phyloP scores from a whole-genome alignment of 2,329 filamentous ascomycete species.

The Dendrostoma leiphaemia region DNA sequence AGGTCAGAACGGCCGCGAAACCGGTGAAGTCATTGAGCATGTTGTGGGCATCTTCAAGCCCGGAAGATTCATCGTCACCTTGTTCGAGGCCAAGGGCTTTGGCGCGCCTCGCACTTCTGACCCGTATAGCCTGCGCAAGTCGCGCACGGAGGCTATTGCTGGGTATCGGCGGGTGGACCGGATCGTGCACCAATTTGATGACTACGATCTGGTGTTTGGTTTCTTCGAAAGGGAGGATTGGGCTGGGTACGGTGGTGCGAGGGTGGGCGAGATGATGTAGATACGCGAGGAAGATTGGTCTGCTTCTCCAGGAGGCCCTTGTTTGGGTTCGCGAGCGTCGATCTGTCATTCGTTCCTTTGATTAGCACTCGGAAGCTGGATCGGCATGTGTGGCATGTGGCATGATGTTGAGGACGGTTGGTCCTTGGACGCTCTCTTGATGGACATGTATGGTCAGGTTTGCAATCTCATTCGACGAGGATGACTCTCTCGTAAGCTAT shows the following conservation, averaged over 20 bases:
- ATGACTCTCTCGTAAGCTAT: too few species aligned
- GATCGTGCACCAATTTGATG: conserved; percentile 95
- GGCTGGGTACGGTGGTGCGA: conserved; percentile 50
- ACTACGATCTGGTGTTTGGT: conserved; percentile 93
- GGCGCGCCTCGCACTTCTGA: conserved; percentile 36
- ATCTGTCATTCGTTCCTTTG: not conserved
- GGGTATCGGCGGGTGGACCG: conserved; percentile 90
- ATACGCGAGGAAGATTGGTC: not conserved
- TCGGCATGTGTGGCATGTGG: too few species aligned
- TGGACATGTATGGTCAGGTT: too few species aligned
- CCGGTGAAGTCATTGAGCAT: conserved; percentile 86
- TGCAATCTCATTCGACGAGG: too few species aligned
- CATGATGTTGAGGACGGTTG: too few species aligned
- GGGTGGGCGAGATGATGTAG: conserved; percentile 52
- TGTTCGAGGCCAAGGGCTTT: conserved; percentile 82
- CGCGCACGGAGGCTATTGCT: conserved; percentile 71
- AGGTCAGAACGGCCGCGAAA: conserved; percentile 82
- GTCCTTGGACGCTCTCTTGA: too few species aligned
- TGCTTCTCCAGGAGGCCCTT: not conserved
- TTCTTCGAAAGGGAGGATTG: conserved; percentile 93
- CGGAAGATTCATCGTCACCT: conserved; percentile 93
- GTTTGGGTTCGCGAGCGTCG: not conserved
- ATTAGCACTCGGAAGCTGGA: too few species aligned
- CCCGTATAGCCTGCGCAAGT: conserved; percentile 37
- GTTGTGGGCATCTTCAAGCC: conserved; percentile 96